Conservation (phyloP, 257 asterid species). For the Solanum commersonii region DNA sequence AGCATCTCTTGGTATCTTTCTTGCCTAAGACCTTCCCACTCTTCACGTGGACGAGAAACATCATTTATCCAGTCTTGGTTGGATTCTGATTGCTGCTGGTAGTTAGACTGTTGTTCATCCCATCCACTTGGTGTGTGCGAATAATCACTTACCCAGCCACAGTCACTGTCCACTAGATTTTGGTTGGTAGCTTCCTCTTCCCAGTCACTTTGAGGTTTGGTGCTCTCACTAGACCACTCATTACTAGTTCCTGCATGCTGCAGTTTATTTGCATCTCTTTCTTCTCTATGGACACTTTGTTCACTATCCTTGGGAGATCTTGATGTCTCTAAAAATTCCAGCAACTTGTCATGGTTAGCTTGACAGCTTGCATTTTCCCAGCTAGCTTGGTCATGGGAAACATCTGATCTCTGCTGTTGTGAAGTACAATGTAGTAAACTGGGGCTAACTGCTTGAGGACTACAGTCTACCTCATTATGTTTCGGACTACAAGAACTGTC, state of each 20-base stretch:
- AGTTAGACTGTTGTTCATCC: conserved; percentile 42
- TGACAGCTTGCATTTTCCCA: conserved; percentile 13
- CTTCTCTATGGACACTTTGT: conserved; percentile 2
- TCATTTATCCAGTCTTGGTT: conserved; percentile 60
- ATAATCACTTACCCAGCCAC: conserved; percentile 40
- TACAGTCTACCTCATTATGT: neutral
- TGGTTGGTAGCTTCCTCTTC: conserved; percentile 14
- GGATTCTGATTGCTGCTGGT: conserved; percentile 21
- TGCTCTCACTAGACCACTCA: conserved; percentile 12
- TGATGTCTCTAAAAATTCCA: conserved; percentile 3
- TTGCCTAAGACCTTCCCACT: conserved; percentile 87
- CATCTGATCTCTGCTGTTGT: conserved; percentile 4
- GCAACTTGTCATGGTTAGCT: neutral
- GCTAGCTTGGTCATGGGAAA: conserved; percentile 11
- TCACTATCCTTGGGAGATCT: neutral
- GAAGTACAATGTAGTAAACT: neutral
- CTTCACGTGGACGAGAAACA: conserved; percentile 81
- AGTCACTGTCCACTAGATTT: conserved; percentile 18
- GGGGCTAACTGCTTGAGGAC: conserved; percentile 3
- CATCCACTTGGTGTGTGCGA: conserved; percentile 35
- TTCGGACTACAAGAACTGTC: conserved; percentile 7
- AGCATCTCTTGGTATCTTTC: conserved; percentile 92
- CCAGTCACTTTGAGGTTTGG: conserved; percentile 10
- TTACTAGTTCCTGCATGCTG: conserved; percentile 9
- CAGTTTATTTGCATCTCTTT: conserved; percentile 7